Evolutionary conservation across 176 grass and related monocot genomes (phyloP).

Genomic region (Panicum miliaceum): DNA sequence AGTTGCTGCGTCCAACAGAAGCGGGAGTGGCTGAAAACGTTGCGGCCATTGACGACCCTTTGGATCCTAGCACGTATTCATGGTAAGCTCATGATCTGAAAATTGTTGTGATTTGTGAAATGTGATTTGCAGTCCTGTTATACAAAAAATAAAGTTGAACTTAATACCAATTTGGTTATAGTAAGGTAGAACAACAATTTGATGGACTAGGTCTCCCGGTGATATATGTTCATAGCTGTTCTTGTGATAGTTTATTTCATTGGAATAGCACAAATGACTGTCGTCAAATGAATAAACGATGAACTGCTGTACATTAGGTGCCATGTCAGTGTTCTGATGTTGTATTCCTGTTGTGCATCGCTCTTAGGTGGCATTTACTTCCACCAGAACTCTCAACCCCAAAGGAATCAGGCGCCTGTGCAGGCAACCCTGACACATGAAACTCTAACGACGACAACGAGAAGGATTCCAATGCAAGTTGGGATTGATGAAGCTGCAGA

Average conservation of each 20-base stretch:
- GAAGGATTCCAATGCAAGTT: not conserved
- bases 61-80: not conserved
- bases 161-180: not conserved
- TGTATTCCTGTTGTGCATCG: conserved; percentile 15
- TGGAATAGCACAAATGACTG: not conserved
- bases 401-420: too few relatives aligned
- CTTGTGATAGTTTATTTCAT: not conserved
- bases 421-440: not conserved
- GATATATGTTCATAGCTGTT: not conserved
- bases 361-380: not conserved
- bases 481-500: conserved; percentile 23
- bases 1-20: not conserved
- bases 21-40: not conserved
- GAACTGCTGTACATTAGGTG: not conserved
- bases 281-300: not conserved
- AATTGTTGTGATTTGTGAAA: not conserved
- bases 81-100: conserved; percentile 9
- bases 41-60: not conserved
- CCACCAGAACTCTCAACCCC: not conserved
- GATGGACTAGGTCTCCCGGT: not conserved
- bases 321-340: not conserved
- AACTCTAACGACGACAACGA: not conserved
- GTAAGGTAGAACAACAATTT: not conserved
- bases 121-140: not conserved
- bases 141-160: not conserved